Base-by-base conservation (phyloP, 2,329 filamentous ascomycete genomes). In the Metarhizium anisopliae region DNA sequence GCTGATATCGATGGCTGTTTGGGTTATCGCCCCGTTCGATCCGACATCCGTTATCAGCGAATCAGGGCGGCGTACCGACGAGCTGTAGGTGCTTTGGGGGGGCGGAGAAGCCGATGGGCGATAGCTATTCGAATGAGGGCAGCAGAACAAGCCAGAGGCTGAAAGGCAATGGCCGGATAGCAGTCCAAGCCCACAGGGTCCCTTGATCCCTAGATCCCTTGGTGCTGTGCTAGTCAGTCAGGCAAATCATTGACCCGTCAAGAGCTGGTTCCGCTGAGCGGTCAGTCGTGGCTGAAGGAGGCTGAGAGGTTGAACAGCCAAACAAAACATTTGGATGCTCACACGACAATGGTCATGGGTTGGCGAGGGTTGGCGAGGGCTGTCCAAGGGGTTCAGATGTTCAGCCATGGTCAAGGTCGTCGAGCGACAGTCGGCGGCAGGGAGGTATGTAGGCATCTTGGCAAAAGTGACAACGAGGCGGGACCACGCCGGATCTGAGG, bases 31-130 rank as follows among this genome's bases (percentile, higher is more conserved):
- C 10, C 45, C 45, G 25, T 30, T 30, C 45, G 25, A 49, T 30
- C 45, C 45, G 25, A 30, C 16, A 45, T 54, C 43, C 32, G 52
- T 42, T 54, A 54, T 54, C 52, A 50, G 52, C 52, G 45, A 54
- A 54, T 54, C 52, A 54, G 8, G 29, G 32, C 14, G 13, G 25
- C 45, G 20, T 30, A 30, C 32, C 32, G 32, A 35, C 7, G 7
- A 35, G 32, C 32, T 35, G 32, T 7, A 35, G 32, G 32, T 35
- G 4, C 30, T 25, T 5, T 29, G 20, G 45, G 45, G 8, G 25
- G 45, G 25, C 25, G 45, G 20, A 29, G 45, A 14, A 49, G 45
- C 45, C 25, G 45, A 49, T 30, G 13, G 20, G 25, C 25, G 25
- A 49, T 6, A 49, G 13, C 13, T 6, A 43, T 14, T 47, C 20